Percentiles rank a stretch among this genome's conserved stretches.
These are phyloP conservation scores for Lodderomyces parapsilosis DNA, from an alignment of 1,139 yeast genomes.

Conservation along the genomic window DNA sequence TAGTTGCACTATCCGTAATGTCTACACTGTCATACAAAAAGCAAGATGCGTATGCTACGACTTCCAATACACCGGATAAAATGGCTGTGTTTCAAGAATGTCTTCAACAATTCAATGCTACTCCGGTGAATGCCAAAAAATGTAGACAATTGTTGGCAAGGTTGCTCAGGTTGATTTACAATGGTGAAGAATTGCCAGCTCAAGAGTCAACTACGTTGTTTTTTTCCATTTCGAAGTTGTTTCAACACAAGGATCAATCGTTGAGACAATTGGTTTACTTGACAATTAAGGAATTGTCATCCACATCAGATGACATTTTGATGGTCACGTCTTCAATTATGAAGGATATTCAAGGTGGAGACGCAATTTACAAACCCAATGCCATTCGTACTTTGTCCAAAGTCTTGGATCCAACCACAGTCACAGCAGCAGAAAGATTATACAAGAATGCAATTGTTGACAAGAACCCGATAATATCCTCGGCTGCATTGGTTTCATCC, in stretches of 20 bases:
- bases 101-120: conserved; percentile 86
- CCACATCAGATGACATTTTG: conserved; percentile 84
- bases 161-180: conserved; percentile 68
- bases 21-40: conserved; percentile 81
- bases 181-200: conserved; percentile 84
- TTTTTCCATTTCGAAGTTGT: conserved; percentile 89
- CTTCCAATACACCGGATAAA: conserved; percentile 72
- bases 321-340: conserved; percentile 98
- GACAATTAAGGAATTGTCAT: conserved; percentile 86
- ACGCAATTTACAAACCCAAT: conserved; percentile 83
- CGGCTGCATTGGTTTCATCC: conserved; percentile 90
- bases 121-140: conserved; percentile 85
- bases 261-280: conserved; percentile 92
- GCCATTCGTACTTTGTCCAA: conserved; percentile 91
- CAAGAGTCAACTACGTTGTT: conserved; percentile 91
- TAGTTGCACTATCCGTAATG: conserved; percentile 38
- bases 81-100: conserved; percentile 98
- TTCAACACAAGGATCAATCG: conserved; percentile 89
- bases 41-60: conserved; percentile 66
- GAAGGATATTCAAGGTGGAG: conserved; percentile 95
- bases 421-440: conserved; percentile 90
- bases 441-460: conserved; percentile 93
- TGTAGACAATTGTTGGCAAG: conserved; percentile 79
- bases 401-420: conserved; percentile 89
- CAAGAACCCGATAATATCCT: conserved; percentile 80